Evolutionary conservation across 2,329 filamentous ascomycete species (phyloP), one percentile per base, ranked within the genome.

Genomic region (Phyllosticta ampelicida): DNA sequence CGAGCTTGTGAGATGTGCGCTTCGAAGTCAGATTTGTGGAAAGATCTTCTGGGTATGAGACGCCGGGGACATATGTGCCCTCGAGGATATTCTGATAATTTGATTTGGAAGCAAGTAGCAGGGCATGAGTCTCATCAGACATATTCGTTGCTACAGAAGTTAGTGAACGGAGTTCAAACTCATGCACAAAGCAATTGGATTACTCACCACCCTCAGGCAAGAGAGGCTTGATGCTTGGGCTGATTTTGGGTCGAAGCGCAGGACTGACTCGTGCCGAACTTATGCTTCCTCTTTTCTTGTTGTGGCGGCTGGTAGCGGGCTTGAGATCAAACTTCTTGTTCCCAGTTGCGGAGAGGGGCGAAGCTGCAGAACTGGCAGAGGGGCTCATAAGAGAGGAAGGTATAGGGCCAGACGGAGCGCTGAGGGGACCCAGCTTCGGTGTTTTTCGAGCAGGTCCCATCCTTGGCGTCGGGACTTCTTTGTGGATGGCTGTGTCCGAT

Each of bases 31-130:
- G 77, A 63, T 96, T 96, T 20, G 91, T 95, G 6, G 91, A 95
- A 49, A 99, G 79, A 55, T 91, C 89, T 64, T 88, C 90, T 0
- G 92, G 91, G 65, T 96, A 97, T 1, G 87, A 87, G 11, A 96
- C 87, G 11, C 92, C 92, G 0, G 91, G 91, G 0, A 96, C 84
- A 58, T 86, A 86, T 54, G 90, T 97, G 53, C 94, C 94, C 70
- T 97, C 94, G 10, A 99, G 75, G 44, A 99, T 94, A 66, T 96
- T 95, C 67, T 97, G 92, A 67, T 99, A 99, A 68, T 99, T 99
- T 1, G 92, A 97, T 71, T 97, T 97, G 16, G 89, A 90, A 36
- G 91, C 89, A 26, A 99, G 80, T 51, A 97, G 80, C 26, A 90
- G 80, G n/a, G 84, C 82, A 60, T 84, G 83, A 2, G 79, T 78